Evolutionary conservation across 441 rosid species (phyloP), one percentile per base, ranked within the genome.

Genomic region (Cnidoscolus chayamansa): DNA sequence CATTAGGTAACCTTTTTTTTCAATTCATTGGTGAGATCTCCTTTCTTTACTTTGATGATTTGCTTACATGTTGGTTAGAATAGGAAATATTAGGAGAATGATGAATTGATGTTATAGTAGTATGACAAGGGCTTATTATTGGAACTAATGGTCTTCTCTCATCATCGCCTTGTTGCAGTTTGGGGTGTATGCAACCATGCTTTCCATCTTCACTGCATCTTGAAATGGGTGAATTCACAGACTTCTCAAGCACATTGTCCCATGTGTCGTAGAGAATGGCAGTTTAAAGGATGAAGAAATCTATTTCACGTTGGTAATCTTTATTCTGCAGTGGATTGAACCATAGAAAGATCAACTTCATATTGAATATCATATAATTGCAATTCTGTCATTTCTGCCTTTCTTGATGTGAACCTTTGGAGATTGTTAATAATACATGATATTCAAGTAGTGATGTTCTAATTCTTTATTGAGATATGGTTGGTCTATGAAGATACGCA

Each of bases 131-230:
- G 53, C 0, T 49, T 49, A 51, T 2, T 10, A 69, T 43, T 3
- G 48, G n/a, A 48, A 56, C 71, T 58, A 35, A 73, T 49, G 32
- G 12, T 11, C 25, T 8, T 51, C 4, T 0, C 56, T 25, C 0
- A 16, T 15, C 1, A 16, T 16, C n/a, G 11, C n/a, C 37, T 19
- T 45, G 13, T 62, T 77, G 80, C 81, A 88, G 96, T 88, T 65
- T 92, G 91, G 92, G 92, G 96, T 58, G 90, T 82, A 57, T 93
- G 97, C 83, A 93, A 89, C 82, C 98, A 87, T 76, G 89, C 96
- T 4, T 88, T 89, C 81, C 97, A 93, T 84, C 95, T 93, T 73
- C 98, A 91, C 68, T 91, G 97, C 86, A 87, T 91, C 57, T 54
- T 68, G 63, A 68, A 62, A 62, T 62, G 47, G 49, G 49, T 62